Evolutionary conservation across 768 basidiomycete genomes (phyloP).

Genomic region (Auricularia heimuer): DNA sequence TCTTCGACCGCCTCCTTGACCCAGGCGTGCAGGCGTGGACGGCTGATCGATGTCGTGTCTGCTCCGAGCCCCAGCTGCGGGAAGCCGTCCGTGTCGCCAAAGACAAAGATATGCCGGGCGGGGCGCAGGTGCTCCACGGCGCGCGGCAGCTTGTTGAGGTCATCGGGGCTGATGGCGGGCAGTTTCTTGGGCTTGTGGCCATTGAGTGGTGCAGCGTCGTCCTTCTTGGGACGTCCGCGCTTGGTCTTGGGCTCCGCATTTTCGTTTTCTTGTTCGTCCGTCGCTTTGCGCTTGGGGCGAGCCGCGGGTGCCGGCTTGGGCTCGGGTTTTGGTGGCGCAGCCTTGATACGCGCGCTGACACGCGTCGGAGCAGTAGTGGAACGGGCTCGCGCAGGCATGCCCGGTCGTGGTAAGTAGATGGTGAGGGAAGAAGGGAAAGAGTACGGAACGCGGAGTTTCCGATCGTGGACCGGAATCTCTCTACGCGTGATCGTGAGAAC

Average conservation of each 20-base stretch:
- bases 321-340: background rate
- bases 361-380: background rate
- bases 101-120: slow-evolving; percentile 66
- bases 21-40: slow-evolving; percentile 45
- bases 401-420: background rate
- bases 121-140: slow-evolving; percentile 51
- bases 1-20: slow-evolving; percentile 65
- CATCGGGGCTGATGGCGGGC: background rate
- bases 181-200: no score
- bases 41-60: slow-evolving; percentile 23
- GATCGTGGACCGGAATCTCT: background rate
- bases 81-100: slow-evolving; percentile 82
- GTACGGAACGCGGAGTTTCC: background rate
- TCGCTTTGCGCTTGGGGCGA: background rate
- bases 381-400: no score
- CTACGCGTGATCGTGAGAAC: background rate
- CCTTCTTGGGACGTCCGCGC: background rate
- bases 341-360: background rate
- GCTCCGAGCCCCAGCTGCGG: slow-evolving; percentile 92
- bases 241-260: background rate
- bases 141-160: slow-evolving; percentile 35
- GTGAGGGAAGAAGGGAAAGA: slow-evolving; percentile 2
- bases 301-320: background rate
- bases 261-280: background rate
- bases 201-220: background rate